Base-by-base conservation (phyloP, 225 moss, liverwort and hornwort species). In the Anthoceros angustus region DNA sequence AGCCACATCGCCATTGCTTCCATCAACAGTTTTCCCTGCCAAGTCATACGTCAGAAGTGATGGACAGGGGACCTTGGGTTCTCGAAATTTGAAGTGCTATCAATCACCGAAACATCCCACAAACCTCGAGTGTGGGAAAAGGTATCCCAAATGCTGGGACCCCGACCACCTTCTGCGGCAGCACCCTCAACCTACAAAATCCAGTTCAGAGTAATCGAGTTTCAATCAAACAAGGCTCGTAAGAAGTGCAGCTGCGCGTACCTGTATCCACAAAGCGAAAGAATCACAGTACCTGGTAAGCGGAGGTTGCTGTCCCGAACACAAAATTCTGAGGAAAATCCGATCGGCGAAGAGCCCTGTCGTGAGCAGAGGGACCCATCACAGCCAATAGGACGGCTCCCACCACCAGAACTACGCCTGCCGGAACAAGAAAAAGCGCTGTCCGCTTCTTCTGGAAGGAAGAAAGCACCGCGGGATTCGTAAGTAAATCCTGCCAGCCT, bases 111-210 rank as follows among this genome's bases (percentile, higher is more conserved):
- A 32, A 32, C n/a, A n/a, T n/a, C n/a, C n/a, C n/a, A n/a, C 32
- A 32, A 32, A 87, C 95, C 91, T 55, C 86, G 82, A 32, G 42
- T 84, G 15, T 76, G 69, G 49, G 86, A 71, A 71, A 91, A 95
- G 9, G 74, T 75, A 69, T 95, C 95, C 95, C 95, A 95, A 67
- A 95, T 77, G 69, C 82, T 85, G 8, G 69, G 64, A 50, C 86
- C 82, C 43, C 86, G 85, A 61, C 86, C 91, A 8, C 82, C 85
- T 46, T 82, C 95, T 0, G 67, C 67, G 5, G 55, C 76, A 69
- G 80, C 95, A 63, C 95, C 95, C 74, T 95, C 95, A 18, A 95
- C 85, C 94, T 95, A 72, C 70, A 68, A 14, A 73, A 15, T 40
- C 38, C 15, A 20, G 11, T 68, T 14, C 45, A 55, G 8, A 15